Base-by-base conservation (phyloP, 1,284 basidiomycete genomes). In the Tetrapyrgos nigripes region DNA sequence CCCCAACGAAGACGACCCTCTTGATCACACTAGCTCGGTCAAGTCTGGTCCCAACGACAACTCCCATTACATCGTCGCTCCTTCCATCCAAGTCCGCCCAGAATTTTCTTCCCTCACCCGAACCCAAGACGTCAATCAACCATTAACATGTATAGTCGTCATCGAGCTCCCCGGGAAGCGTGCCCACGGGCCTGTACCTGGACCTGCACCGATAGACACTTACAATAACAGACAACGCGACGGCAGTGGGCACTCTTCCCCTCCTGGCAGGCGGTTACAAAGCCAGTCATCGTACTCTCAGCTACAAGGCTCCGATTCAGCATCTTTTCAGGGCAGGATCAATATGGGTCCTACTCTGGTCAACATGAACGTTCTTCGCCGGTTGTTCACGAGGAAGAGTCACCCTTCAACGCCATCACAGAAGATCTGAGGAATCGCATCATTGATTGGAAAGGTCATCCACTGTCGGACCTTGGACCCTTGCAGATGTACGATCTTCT, bases 401-500 rank as follows among this genome's bases (percentile, higher is more conserved):
- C 60, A 23, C 57, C 91, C 46, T 95, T 96, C 72, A 82, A 76
- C 21, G 83, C 87, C 35, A 91, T 97, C 65, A 90, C 94, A 1
- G 88, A 93, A 53, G 96, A 98, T 72, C 83, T 98, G 33, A 84
- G 90, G 62, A 87, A 85, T 66, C 87, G 97, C 35, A 93, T 98
- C 62, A 87, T 91, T 58, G 95, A 98, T 76, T 98, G 95, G 93
- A 96, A 97, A 73, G 92, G 92, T 0, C 93, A 96, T 67, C 92
- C 93, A 1, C 79, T 93, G 24, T 86, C 92, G 13, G 92, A 93
- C 50, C 86, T 98, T 35, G 97, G 97, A 1, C 83, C 88, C 0
- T 80, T 98, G 44, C 89, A 92, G 64, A 92, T 98, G 82, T 97
- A 95, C 74, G 96, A 98, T 74, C 82, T 94, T 48, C 79, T 98